Conservation (phyloP, 2,329 filamentous ascomycete species). For the Ophiostoma montium region DNA sequence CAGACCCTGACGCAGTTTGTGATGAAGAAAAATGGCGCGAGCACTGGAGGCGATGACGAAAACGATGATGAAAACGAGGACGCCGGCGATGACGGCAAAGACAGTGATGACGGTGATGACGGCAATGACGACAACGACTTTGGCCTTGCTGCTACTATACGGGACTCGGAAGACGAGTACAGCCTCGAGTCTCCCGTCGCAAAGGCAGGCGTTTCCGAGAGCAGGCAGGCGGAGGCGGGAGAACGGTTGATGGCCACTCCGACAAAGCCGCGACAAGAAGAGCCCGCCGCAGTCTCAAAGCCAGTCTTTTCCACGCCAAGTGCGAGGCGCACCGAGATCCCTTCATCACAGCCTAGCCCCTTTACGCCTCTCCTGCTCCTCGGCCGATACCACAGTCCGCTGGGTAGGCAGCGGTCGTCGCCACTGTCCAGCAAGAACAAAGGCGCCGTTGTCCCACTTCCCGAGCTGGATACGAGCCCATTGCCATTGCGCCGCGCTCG, state of each 20-base stretch:
- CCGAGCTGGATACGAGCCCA: background rate
- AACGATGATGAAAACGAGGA: background rate
- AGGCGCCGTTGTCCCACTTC: background rate
- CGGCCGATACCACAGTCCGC: slow-evolving; percentile 22
- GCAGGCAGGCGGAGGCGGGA: background rate
- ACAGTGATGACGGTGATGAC: slow-evolving; percentile 7
- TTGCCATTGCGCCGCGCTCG: background rate
- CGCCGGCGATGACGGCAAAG: background rate
- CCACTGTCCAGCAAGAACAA: slow-evolving; percentile 1
- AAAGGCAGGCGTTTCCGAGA: background rate
- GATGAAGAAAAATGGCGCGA: slow-evolving; percentile 2
- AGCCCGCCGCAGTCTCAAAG: too few relatives aligned
- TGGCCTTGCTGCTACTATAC: background rate
- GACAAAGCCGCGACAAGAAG: background rate
- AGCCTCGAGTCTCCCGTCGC: background rate
- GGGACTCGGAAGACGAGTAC: slow-evolving; percentile 15
- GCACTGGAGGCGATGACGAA: too few relatives aligned
- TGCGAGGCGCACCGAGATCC: slow-evolving; percentile 23
- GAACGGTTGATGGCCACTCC: background rate
- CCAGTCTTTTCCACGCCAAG: background rate
- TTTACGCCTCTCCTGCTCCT: slow-evolving; percentile 28
- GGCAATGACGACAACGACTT: slow-evolving; percentile 11
- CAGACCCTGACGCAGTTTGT: slow-evolving; percentile 23
- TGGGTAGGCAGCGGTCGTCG: background rate
- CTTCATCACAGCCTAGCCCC: slow-evolving; percentile 31